phyloP scores from a whole-genome alignment of 768 basidiomycete genomes.

The Cystobasidium tubakii region DNA sequence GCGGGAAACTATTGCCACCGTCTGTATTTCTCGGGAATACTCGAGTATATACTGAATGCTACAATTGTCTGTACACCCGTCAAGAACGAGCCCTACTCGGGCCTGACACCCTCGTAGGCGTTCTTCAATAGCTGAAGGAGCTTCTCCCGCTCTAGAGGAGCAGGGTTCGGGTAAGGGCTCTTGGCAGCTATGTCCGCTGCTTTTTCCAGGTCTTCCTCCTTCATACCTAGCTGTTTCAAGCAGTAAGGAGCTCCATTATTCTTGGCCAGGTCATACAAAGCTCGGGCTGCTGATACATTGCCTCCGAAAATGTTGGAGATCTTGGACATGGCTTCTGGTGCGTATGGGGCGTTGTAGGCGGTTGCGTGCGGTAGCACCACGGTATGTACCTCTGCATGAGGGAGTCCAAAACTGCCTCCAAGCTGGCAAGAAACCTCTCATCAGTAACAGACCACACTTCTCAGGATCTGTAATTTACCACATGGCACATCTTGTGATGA shows the following conservation, averaged over 20 bases:
- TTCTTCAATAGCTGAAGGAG: constrained; percentile 41
- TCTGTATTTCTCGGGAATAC: background rate
- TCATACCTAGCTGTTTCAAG: constrained; percentile 52
- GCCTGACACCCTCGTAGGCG: constrained; percentile 11
- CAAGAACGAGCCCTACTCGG: background rate
- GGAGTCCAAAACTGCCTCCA: constrained; percentile 52
- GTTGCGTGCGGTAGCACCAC: constrained; percentile 53
- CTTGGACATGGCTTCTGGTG: constrained; percentile 48
- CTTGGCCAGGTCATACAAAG: constrained; percentile 46
- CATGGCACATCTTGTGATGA: constrained; percentile 53
- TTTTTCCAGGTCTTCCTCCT: constrained; percentile 51
- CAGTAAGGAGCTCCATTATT: constrained; percentile 49
- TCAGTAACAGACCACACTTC: background rate
- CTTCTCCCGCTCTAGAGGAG: constrained; percentile 50
- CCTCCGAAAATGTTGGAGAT: constrained; percentile 49
- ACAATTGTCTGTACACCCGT: too few relatives aligned
- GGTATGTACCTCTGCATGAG: constrained; percentile 53
- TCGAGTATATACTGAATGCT: too few relatives aligned
- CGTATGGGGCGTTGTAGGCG: constrained; percentile 52
- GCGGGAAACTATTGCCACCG: too few relatives aligned
- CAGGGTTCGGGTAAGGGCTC: constrained; percentile 53
- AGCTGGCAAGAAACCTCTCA: constrained; percentile 37
- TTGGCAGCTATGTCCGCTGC: constrained; percentile 51
- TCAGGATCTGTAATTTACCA: constrained; percentile 20
- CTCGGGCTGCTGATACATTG: constrained; percentile 45